A percentile compares a stretch with the other conserved stretches of the same genome.
phyloP scores from a whole-genome alignment of 1,139 yeast genomes.

The Sugiyamaella neomexicana region DNA sequence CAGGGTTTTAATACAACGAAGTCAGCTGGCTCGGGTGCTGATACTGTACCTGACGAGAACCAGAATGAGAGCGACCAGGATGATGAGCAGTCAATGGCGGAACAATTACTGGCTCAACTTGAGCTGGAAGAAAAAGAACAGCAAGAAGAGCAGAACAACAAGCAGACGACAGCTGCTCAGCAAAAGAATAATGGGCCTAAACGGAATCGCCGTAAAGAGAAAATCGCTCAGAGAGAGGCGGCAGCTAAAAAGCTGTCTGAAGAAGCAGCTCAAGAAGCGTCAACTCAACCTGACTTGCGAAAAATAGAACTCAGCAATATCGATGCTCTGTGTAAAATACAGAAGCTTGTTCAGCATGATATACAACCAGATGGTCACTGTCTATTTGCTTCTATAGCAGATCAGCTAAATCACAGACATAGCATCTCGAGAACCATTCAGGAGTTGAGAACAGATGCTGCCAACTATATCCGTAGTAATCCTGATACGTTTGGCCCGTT shows the following conservation, averaged over 20 bases:
- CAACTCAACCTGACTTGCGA: conserved; percentile 62
- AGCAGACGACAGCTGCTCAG: conserved; percentile 15
- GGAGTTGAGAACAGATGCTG: conserved; percentile 64
- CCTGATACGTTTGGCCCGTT: conserved; percentile 78
- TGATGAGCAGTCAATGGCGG: conserved; percentile 56
- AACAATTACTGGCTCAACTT: conserved; percentile 58
- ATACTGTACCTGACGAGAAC: neutral
- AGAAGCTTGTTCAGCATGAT: conserved; percentile 50
- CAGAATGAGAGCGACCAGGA: conserved; percentile 25
- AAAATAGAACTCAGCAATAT: conserved; percentile 70
- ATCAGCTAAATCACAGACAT: conserved; percentile 64
- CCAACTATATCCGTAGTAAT: conserved; percentile 60
- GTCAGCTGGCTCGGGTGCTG: neutral
- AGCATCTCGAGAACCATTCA: conserved; percentile 46
- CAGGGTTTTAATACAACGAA: conserved; percentile 3
- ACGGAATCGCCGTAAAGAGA: conserved; percentile 82
- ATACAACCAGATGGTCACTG: conserved; percentile 94
- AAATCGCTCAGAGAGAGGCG: conserved; percentile 72
- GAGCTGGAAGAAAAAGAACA: conserved; percentile 40
- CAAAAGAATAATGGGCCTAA: conserved; percentile 36
- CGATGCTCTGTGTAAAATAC: conserved; percentile 50
- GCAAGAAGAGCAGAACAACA: conserved; percentile 20
- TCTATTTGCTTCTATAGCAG: conserved; percentile 79
- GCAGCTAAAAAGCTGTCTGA: conserved; percentile 61
- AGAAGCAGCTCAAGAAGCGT: conserved; percentile 74